Conservation (phyloP, 2,329 filamentous ascomycete species). For the Scedosporium dehoogii region DNA sequence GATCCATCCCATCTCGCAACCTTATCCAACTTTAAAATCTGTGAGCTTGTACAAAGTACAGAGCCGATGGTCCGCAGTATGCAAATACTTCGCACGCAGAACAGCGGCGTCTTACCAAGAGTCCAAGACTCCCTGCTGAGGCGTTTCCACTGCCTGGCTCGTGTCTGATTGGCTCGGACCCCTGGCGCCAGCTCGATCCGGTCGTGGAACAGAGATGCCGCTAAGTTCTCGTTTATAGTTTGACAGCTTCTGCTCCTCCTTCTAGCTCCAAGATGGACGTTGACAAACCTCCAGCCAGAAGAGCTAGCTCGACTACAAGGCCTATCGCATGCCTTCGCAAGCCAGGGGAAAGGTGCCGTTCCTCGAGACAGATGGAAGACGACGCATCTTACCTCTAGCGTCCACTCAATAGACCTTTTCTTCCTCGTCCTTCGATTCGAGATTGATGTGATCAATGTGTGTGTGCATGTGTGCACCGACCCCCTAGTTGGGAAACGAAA, state of each 20-base stretch:
- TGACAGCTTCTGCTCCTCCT: neutral
- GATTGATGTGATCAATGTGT: neutral
- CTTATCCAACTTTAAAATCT: neutral
- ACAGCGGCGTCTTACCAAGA: neutral
- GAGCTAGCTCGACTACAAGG: too few species aligned
- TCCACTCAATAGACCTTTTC: neutral
- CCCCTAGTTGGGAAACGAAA: slow-evolving; percentile 3
- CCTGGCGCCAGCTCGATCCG: slow-evolving; percentile 4
- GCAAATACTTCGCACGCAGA: neutral
- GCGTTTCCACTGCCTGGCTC: too few species aligned
- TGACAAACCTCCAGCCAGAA: too few species aligned
- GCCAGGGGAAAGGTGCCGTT: neutral
- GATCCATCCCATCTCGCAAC: slow-evolving; percentile 2
- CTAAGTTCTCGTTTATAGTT: neutral
- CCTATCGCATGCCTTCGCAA: neutral
- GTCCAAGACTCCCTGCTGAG: neutral
- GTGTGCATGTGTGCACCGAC: neutral
- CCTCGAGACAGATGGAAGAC: neutral
- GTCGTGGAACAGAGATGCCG: neutral
- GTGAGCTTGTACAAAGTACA: too few species aligned
- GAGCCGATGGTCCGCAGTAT: too few species aligned
- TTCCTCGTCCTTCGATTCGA: neutral
- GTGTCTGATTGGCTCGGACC: neutral
- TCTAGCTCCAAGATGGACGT: neutral
- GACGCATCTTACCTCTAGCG: neutral